Conservation (phyloP, 2,329 filamentous ascomycete genomes). For the Bisporella sp. region DNA sequence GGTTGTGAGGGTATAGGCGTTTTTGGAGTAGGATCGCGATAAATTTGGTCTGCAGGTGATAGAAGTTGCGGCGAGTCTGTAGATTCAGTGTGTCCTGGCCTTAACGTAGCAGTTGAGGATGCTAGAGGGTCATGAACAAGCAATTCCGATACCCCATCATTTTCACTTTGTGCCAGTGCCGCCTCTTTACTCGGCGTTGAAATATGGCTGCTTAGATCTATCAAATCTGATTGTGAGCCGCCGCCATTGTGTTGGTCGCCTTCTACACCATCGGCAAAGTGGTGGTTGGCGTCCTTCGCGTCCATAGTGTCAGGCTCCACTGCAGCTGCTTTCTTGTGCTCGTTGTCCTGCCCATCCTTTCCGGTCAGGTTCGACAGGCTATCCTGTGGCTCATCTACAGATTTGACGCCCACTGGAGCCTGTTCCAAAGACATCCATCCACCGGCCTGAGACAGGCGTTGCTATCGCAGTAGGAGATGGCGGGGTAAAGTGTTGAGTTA, state of each 20-base stretch:
- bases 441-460: conserved; percentile 21
- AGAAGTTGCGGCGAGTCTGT: conserved; percentile 7
- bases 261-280: too few species aligned
- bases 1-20: conserved; percentile 35
- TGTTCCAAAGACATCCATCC: conserved; percentile 27
- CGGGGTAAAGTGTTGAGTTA: conserved; percentile 17
- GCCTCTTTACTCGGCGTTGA: too few species aligned
- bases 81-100: conserved; percentile 14
- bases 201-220: neutral
- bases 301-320: too few species aligned
- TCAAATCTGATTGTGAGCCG: neutral
- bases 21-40: conserved; percentile 41
- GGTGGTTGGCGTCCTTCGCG: too few species aligned
- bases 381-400: conserved; percentile 17
- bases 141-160: too few species aligned
- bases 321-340: too few species aligned
- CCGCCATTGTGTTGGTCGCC: too few species aligned
- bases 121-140: conserved; percentile 23
- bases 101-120: conserved; percentile 28
- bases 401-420: conserved; percentile 17
- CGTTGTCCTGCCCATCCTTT: too few species aligned
- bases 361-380: neutral
- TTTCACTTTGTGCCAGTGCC: too few species aligned
- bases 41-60: conserved; percentile 27
- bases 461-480: conserved; percentile 12